phyloP scores from a whole-genome alignment of 1,284 basidiomycete species.

The Sphaerobolus stellatus region DNA sequence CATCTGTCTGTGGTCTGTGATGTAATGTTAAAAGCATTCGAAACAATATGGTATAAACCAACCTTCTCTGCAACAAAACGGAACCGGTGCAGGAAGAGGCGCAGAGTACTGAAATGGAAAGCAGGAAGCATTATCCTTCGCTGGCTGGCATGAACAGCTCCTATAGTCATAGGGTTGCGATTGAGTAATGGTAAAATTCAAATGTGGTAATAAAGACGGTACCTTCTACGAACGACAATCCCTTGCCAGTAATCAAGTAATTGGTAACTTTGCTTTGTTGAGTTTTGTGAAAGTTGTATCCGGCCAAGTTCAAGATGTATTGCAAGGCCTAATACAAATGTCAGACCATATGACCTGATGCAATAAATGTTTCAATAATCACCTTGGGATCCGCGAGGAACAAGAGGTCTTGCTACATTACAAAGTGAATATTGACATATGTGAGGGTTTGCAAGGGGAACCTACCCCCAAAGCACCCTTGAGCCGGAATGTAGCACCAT shows the following conservation, averaged over 20 bases:
- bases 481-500: too few species aligned
- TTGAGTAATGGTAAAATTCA: constrained; percentile 25
- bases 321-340: too few species aligned
- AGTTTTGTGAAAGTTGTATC: not conserved
- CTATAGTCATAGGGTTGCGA: constrained; percentile 14
- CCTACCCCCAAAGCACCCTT: too few species aligned
- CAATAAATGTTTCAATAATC: too few species aligned
- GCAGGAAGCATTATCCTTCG: constrained; percentile 31
- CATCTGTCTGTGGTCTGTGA: constrained; percentile 22
- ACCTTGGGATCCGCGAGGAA: constrained; percentile 4
- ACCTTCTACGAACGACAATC: constrained; percentile 37
- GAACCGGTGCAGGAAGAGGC: constrained; percentile 14
- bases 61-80: constrained; percentile 12
- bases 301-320: not conserved
- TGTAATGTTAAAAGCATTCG: too few species aligned
- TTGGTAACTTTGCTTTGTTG: not conserved
- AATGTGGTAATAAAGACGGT: constrained; percentile 30
- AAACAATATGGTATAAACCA: too few species aligned
- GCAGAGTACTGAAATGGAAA: constrained; percentile 21
- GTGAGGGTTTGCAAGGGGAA: too few species aligned
- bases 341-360: too few species aligned
- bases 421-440: too few species aligned
- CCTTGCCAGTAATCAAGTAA: constrained; percentile 26
- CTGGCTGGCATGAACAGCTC: constrained; percentile 25
- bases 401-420: too few species aligned